Evolutionary conservation across 2,329 filamentous ascomycete species (phyloP).

Genomic region (Keithomyces neogunnii): DNA sequence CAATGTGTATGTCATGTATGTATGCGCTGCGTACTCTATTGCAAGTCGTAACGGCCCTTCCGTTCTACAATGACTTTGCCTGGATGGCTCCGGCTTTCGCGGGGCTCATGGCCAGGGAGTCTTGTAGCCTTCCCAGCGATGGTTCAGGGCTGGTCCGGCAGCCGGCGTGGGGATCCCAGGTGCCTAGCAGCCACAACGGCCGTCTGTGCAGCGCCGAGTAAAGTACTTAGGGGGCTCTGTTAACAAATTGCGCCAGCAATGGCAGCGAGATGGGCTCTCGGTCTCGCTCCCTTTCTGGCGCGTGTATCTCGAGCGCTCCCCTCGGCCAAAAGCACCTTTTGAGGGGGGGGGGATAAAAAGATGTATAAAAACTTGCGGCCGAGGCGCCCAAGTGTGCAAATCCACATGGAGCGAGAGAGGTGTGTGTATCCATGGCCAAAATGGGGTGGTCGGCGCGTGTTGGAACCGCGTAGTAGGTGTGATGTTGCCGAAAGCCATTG

Average conservation of each 20-base stretch:
- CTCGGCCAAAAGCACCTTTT: background rate
- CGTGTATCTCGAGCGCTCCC: slow-evolving; percentile 5
- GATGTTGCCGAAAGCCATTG: slow-evolving; percentile 6
- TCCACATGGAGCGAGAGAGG: background rate
- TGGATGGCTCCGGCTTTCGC: background rate
- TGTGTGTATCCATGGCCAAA: background rate
- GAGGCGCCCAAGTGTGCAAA: background rate
- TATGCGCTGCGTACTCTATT: too few relatives aligned
- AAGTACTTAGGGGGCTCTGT: background rate
- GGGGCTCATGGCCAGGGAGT: background rate
- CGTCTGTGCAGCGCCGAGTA: background rate
- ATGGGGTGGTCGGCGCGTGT: background rate
- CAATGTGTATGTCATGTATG: too few relatives aligned
- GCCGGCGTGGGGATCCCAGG: background rate
- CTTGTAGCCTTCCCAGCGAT: background rate
- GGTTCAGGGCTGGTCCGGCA: slow-evolving; percentile 7
- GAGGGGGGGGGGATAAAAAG: too few relatives aligned
- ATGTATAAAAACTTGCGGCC: too few relatives aligned
- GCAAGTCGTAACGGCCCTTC: background rate
- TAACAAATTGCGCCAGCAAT: background rate
- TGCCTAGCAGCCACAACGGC: too few relatives aligned
- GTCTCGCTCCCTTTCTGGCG: background rate
- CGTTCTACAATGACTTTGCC: background rate
- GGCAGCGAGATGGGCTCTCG: background rate
- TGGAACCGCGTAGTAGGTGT: background rate